phyloP scores from a whole-genome alignment of 192 early-diverging fungal genomes.

The Phycomyces blakesleeanus region DNA sequence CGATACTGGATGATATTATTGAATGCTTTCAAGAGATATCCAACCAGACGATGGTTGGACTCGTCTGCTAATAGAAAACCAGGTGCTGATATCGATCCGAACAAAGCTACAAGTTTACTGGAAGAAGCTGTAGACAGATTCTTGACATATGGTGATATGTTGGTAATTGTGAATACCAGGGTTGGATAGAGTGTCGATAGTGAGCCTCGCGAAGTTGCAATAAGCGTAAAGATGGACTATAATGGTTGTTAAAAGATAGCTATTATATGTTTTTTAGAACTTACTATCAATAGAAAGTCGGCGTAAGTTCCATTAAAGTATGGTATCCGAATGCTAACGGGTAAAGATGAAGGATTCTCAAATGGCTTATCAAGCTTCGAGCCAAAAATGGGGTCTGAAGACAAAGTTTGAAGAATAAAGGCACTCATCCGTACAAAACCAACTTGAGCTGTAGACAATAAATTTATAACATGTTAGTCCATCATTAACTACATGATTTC shows the following conservation, averaged over 20 bases:
- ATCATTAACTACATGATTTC: background rate
- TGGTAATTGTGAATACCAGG: constrained; percentile 70
- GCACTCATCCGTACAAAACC: constrained; percentile 72
- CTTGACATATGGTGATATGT: constrained; percentile 80
- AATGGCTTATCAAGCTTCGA: constrained; percentile 63
- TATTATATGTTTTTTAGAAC: constrained; percentile 13
- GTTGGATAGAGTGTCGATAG: constrained; percentile 71
- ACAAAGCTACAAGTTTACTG: constrained; percentile 70
- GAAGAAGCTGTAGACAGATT: constrained; percentile 65
- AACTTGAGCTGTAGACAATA: constrained; percentile 43
- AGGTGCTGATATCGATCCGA: constrained; percentile 70
- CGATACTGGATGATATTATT: constrained; percentile 86
- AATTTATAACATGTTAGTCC: background rate
- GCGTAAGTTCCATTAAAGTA: constrained; percentile 61
- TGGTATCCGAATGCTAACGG: constrained; percentile 50
- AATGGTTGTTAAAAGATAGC: background rate
- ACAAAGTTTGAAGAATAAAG: constrained; percentile 68
- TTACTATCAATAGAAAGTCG: constrained; percentile 78
- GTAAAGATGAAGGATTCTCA: constrained; percentile 55
- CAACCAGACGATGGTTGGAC: constrained; percentile 69
- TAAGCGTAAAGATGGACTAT: constrained; percentile 73
- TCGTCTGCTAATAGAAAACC: constrained; percentile 81
- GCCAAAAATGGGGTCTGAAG: constrained; percentile 62
- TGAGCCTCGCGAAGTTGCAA: constrained; percentile 66
- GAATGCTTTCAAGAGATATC: constrained; percentile 75